Evolutionary conservation across 768 basidiomycete species (phyloP), one percentile per base, ranked within the genome.

Genomic region (Boletus rex-veris): DNA sequence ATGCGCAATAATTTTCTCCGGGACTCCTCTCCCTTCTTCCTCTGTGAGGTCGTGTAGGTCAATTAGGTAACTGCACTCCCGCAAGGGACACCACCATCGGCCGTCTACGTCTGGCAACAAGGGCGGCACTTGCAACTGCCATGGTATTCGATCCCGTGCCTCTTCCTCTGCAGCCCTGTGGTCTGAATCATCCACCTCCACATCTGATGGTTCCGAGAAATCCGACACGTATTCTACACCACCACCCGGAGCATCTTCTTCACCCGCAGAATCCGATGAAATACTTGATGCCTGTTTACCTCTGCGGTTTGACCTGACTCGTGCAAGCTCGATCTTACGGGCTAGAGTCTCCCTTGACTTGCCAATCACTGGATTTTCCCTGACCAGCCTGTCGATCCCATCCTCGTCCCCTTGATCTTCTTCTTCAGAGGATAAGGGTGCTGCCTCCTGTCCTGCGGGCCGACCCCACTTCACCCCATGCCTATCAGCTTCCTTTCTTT

Each of bases 191-290:
- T 76, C 67, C n/a, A 68, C 73, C 7, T 75, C 71, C 12, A 68
- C 70, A 19, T 78, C 76, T 5, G 82, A 82, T 7, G 66, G 61
- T n/a, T 78, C 76, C 11, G 79, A 80, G 62, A 85, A 85, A 60
- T 86, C 84, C 0, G 80, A 74, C 61, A 80, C 81, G 57, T 84
- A 84, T 11, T 38, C 61, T 63, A 71, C 44, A 61, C 45, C 48
- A 61, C 45, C 48, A 14, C 45, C 49, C n/a, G 37, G 50, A 21
- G 37, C 36, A 12, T 44, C 58, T 21, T 16, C 53, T 1, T 71
- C 70, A 12, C 62, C 61, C 2, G 26, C 65, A 33, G 71, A 64
- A 14, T 33, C 56, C 2, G 67, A 66, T 9, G 58, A 58, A 36
- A 48, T 24, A 12, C 7, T 48, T 11, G 10, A 6, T 28, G 28